phyloP scores from a whole-genome alignment of 2,329 filamentous ascomycete genomes.

The Aspergillus ochraceoroseus region DNA sequence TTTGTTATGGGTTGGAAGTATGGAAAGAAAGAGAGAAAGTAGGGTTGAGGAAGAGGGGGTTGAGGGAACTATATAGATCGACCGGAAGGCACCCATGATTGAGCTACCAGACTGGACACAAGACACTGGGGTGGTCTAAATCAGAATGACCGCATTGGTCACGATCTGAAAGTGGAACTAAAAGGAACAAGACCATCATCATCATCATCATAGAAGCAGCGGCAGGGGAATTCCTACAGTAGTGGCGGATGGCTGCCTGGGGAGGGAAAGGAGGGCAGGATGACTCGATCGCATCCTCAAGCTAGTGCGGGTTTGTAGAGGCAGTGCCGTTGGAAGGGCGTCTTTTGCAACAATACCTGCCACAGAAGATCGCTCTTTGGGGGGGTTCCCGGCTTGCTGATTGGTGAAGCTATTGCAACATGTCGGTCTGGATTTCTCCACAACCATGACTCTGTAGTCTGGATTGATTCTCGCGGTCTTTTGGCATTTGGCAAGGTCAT shows the following conservation, averaged over 20 bases:
- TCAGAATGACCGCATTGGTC: constrained; percentile 22
- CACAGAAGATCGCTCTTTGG: constrained; percentile 10
- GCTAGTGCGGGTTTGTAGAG: constrained; percentile 13
- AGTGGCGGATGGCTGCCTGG: constrained; percentile 13
- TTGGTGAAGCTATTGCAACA: constrained; percentile 8
- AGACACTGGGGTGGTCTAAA: too few species aligned
- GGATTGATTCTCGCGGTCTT: not conserved
- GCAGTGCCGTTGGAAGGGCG: constrained; percentile 16
- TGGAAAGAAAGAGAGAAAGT: constrained; percentile 1
- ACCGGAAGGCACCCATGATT: constrained; percentile 16
- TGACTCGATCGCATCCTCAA: constrained; percentile 15
- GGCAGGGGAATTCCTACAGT: constrained; percentile 10
- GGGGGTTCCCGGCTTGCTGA: constrained; percentile 5
- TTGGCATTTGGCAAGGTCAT: too few species aligned
- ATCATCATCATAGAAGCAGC: constrained; percentile 3
- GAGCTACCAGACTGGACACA: constrained; percentile 2
- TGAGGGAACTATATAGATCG: constrained; percentile 14
- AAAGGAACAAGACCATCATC: constrained; percentile 2
- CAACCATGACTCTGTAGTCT: too few species aligned
- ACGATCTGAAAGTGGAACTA: constrained; percentile 10
- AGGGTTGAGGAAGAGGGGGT: constrained; percentile 1
- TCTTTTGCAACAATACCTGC: constrained; percentile 10
- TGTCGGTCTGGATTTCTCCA: constrained; percentile 15
- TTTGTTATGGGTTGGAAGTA: not conserved
- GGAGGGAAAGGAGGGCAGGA: too few species aligned